Evolutionary conservation across 305 asterid species (phyloP), one percentile per base, ranked within the genome.

Genomic region (Fraxinus velutina): DNA sequence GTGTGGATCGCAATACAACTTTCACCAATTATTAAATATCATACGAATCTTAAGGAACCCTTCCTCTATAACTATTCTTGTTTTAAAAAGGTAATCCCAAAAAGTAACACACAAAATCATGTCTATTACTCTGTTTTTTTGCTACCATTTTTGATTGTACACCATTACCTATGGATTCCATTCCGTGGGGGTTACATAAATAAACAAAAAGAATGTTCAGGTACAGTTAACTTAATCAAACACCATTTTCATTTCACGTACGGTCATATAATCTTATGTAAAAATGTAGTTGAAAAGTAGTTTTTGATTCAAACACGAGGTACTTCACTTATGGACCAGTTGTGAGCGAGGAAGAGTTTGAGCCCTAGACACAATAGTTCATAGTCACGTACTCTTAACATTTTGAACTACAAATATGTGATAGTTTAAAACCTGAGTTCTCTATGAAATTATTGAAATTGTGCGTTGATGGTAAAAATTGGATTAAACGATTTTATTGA

Each of bases 1-100:
- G 74, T 78, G 82, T 81, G 88, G 85, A 83, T 83, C 81, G 84
- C 87, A 87, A 50, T 81, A 80, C 78, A 76, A 64, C 22, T 37
- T 44, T 80, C 37, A 2, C 80, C 80, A 72, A 81, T 80, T 77
- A 84, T 84, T 78, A 77, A 24, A 72, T 78, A 10, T 78, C 78
- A 71, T 72, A 73, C 72, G 37, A 52, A 33, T 62, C 83, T 66
- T 83, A 36, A 13, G 62, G 55, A 78, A 52, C 30, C 50, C 2
- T 50, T 73, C 22, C 22, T 2, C 13, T 24, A 2, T 62, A 62
- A 62, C 27, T 24, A 19, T 77, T 27, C 17, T 13, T 68, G 19
- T 68, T 13, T 68, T 10, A 12, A 68, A 68, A 27, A 29, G 17
- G 36, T 4, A 12, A 9, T 29, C 19, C 19, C 17, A 68, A 68